Evolutionary conservation across 106 monocot genomes (phyloP).

Genomic region (Dendrobium officinale): DNA sequence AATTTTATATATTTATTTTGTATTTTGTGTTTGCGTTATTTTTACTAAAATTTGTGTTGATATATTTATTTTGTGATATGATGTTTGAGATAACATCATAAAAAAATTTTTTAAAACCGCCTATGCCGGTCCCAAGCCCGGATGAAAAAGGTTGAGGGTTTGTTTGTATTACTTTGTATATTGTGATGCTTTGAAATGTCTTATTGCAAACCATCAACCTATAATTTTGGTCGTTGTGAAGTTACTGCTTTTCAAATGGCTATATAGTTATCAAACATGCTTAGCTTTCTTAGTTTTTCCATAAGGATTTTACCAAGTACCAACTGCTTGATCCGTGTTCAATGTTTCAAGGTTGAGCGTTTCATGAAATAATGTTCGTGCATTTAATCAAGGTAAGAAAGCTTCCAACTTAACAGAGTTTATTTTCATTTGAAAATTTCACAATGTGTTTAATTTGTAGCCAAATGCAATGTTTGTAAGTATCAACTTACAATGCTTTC

Average conservation of each 20-base stretch:
- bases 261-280: slow-evolving; percentile 29
- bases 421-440: background rate
- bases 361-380: slow-evolving; percentile 68
- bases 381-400: slow-evolving; percentile 44
- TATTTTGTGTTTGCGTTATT: no score
- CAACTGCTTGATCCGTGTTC: slow-evolving; percentile 63
- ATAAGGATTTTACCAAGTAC: slow-evolving; percentile 53
- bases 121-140: no score
- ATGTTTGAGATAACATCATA: no score
- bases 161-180: background rate
- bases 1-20: no score
- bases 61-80: no score
- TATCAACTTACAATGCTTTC: no score
- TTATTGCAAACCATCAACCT: background rate
- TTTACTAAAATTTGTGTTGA: no score
- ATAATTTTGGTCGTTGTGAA: background rate
- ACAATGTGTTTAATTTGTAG: background rate
- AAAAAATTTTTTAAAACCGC: no score
- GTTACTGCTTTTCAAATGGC: background rate
- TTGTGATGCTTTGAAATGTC: background rate
- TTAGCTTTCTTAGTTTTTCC: slow-evolving; percentile 49
- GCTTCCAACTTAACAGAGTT: background rate
- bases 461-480: no score
- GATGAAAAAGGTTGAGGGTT: no score
- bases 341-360: slow-evolving; percentile 47